Evolutionary conservation across 139 green algal species (phyloP), one percentile per base, ranked within the genome.

Genomic region (Penium margaritaceum): DNA sequence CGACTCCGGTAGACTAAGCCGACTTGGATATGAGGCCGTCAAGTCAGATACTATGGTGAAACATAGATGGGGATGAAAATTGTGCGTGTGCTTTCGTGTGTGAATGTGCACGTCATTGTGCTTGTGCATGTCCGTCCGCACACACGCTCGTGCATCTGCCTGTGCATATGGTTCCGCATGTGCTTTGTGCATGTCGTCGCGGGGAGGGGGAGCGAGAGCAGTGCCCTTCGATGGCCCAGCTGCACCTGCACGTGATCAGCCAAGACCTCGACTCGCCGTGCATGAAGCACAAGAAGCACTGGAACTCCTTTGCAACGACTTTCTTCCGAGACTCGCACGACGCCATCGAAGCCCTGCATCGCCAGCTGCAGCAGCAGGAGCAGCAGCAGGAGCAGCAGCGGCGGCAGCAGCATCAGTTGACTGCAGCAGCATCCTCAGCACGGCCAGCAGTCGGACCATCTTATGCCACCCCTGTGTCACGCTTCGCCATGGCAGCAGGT

Each of bases 221-320:
- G 7, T 43, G 88, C 0, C 91, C 91, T 15, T 90, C 82, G 7
- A 88, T 96, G 84, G 63, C 43, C 19, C 91, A 95, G 74, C 84
- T 96, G 58, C 91, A 96, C 75, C 55, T 96, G 66, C 91, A 96
- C 72, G 87, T 93, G 19, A 82, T 96, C 43, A 88, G 63, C 46
- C 70, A 72, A 36, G 87, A 91, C 70, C 88, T 85, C 41, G 55
- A 84, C 41, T 88, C 84, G 1, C 29, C 70, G 1, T 46, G 15
- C 17, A 70, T 95, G 24, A 95, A 93, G 81, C 83, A 82, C 66
- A 96, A 92, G 78, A 86, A 89, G 63, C 90, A 96, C 64, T 96
- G 83, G 79, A 90, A 89, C 71, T 84, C 57, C 47, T 96, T 96
- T 79, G 89, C 89, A 5, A 80, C 69, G 1, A 36, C 64, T 12